These are phyloP conservation scores for Penicillium corylophilum DNA, from an alignment of 2,329 filamentous ascomycete genomes.

Conservation along the genomic window DNA sequence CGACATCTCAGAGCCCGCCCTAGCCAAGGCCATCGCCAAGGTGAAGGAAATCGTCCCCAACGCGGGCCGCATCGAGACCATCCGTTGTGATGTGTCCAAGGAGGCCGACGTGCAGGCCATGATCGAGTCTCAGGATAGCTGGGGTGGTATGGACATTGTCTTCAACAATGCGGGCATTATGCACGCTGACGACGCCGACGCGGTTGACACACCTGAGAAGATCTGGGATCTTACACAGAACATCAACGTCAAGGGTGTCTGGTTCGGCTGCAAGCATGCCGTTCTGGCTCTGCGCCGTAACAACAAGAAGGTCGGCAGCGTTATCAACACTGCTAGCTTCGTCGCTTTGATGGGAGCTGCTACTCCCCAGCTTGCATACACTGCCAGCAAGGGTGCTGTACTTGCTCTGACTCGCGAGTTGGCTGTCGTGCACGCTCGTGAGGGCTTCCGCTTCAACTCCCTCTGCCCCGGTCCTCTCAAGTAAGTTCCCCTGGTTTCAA, in stretches of 20 bases:
- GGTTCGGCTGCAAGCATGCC: conserved; percentile 92
- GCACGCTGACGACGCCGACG: conserved; percentile 79
- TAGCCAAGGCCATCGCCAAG: conserved; percentile 74
- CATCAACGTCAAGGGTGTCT: conserved; percentile 98
- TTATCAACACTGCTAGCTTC: conserved; percentile 91
- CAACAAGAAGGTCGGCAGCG: conserved; percentile 73
- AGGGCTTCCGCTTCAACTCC: conserved; percentile 86
- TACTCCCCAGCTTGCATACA: conserved; percentile 88
- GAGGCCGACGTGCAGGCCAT: conserved; percentile 74
- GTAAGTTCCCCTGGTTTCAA: conserved; percentile 37
- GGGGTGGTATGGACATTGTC: conserved; percentile 86
- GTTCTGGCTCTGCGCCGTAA: conserved; percentile 76
- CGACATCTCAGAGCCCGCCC: conserved; percentile 76
- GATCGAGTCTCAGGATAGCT: conserved; percentile 72
- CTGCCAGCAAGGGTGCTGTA: conserved; percentile 89
- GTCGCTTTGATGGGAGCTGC: conserved; percentile 84
- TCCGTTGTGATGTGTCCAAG: conserved; percentile 71
- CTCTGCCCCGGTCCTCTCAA: conserved; percentile 90
- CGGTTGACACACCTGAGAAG: conserved; percentile 78
- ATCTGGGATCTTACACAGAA: conserved; percentile 93
- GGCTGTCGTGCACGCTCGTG: conserved; percentile 86
- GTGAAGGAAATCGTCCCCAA: conserved; percentile 68
- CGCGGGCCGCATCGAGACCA: conserved; percentile 26
- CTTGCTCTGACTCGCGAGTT: conserved; percentile 86
- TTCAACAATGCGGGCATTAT: conserved; percentile 99